Evolutionary conservation across 371 early-diverging fungal species (phyloP), one percentile per base, ranked within the genome.

Genomic region (Batkoa obscura): DNA sequence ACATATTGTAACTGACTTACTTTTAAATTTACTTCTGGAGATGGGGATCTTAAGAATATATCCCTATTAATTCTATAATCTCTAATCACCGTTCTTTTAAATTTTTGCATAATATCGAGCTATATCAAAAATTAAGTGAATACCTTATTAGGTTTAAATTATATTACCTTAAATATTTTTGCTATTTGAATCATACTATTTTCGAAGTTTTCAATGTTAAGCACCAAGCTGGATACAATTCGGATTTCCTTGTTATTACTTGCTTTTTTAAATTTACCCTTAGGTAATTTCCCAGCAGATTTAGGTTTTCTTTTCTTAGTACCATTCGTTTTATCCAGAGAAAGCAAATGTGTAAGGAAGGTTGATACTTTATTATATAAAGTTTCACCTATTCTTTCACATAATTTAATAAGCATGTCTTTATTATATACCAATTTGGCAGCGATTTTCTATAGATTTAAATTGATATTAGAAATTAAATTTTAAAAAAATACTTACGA

Each of bases 201-300:
- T 10, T 53, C 53, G 38, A 53, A 53, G 13, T 53, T 36, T 38
- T 53, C 53, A 17, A 53, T 23, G 53, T 53, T 53, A 8, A 53
- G 34, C 2, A 39, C 39, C 38, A 53, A 38, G 53, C 53, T 53
- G 5, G 53, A 53, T 35, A 53, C 13, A 12, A 53, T 34, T n/a
- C 34, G 15, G n/a, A 53, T 53, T 23, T 53, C 53, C 53, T 53
- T 53, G 4, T 4, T 6, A 4, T 2, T 2, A 8, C 32, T 45
- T 8, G 12, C 50, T 34, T 50, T 50, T 31, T 17, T 8, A 4
- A 23, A 45, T 4, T 3, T 3, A 15, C 45, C 45, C 12, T 39
- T 12, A 12, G 39, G 39, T 45, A 9, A 38, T n/a, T 36, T n/a
- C 53, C 30, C 39, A 12, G n/a, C 39, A n/a, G 37, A 9, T 23